Base-by-base conservation (phyloP, 1,284 basidiomycete genomes). In the Ganoderma lingzhi region DNA sequence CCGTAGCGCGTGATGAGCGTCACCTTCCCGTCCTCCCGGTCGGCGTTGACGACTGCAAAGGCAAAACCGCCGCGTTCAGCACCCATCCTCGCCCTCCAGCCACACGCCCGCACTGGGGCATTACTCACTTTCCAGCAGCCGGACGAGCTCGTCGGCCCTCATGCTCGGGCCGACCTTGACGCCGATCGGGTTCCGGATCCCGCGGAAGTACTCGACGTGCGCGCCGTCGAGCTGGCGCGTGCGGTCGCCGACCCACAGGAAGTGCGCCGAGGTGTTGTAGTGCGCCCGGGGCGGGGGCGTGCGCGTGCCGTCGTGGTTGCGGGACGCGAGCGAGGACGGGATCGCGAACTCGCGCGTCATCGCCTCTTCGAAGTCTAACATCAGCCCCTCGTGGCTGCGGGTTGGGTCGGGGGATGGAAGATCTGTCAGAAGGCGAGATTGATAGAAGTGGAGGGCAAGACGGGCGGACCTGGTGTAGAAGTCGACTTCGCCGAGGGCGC, bases 201-300 rank as follows among this genome's bases (percentile, higher is more conserved):
- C 96, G 62, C 96, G 85, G 81, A 97, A 97, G 81, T 97, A 97
- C 83, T 99, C 97, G 41, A 98, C 91, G 78, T 99, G 97, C 1
- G 97, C 97, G 19, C 96, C 96, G 70, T 92, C 90, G 3, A 98
- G 83, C 81, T 98, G 95, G 58, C 97, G 85, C n/a, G 97, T 99
- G 62, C 97, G 89, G 82, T 99, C 97, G 0, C 97, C 97, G 66
- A 99, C 94, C 97, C 97, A 99, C 69, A 99, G 82, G 81, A 97
- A 97, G 80, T 98, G 97, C 6, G 95, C 94, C 6, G 95, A 95
- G 9, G 94, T 93, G 76, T 96, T 95, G 81, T 96, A 96, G 77
- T 86, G 85, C n/a, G 84, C 86, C 60, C 80, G 83, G 45, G 53
- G 62, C 23, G 66, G 68, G 1, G 71, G 67, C 61, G 71, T 62